Conservation (phyloP, 371 early-diverging fungal species). For the Neoconidiobolus thromboides region DNA sequence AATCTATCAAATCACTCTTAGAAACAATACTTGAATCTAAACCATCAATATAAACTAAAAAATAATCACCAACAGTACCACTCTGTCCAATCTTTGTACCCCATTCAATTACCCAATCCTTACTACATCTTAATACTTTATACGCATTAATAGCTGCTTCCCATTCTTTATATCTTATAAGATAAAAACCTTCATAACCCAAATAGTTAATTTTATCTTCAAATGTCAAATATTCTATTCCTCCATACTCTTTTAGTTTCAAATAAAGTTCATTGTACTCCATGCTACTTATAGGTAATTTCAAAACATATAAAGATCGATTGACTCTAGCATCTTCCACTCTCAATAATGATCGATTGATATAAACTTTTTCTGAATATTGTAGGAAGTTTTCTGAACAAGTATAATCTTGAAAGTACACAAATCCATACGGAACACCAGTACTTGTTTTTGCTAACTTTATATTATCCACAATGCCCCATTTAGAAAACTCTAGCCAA, state of each 20-base stretch:
- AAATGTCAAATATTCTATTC: not conserved
- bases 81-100: not conserved
- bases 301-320: not conserved
- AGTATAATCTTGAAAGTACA: conserved; percentile 1
- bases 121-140: not conserved
- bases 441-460: not conserved
- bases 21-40: not conserved
- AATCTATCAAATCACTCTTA: not conserved
- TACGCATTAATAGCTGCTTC: not conserved
- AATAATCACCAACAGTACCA: not conserved
- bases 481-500: not conserved
- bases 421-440: not conserved
- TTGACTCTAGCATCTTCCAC: conserved; percentile 3
- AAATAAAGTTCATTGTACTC: not conserved
- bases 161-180: not conserved
- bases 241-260: not conserved
- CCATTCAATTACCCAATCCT: not conserved
- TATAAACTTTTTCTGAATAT: not conserved
- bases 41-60: not conserved
- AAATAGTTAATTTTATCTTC: not conserved
- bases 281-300: not conserved
- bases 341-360: not conserved
- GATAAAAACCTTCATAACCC: not conserved
- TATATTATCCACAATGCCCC: conserved; percentile 3
- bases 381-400: not conserved